Evolutionary conservation across 2,329 filamentous ascomycete genomes (phyloP).

Genomic region (Stemphylium vesicarium): DNA sequence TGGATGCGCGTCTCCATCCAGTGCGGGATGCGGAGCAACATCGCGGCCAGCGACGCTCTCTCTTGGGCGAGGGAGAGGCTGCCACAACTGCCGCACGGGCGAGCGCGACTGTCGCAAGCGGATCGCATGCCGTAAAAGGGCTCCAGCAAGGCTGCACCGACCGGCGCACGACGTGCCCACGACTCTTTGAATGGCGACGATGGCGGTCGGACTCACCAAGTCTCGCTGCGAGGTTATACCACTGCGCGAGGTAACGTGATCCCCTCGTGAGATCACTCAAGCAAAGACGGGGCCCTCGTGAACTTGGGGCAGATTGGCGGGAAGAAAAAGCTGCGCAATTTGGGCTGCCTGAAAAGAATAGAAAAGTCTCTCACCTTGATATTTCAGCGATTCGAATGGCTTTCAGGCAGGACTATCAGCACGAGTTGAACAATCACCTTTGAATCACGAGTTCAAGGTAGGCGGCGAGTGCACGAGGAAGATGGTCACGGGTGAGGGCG

Average conservation of each 20-base stretch:
- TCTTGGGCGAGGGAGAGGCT: constrained; percentile 9
- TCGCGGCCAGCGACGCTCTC: constrained; percentile 17
- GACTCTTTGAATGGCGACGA: not conserved
- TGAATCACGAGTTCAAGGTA: constrained; percentile 14
- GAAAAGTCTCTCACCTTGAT: constrained; percentile 5
- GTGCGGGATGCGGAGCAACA: constrained; percentile 32
- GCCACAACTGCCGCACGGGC: constrained; percentile 18
- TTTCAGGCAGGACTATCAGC: constrained; percentile 3
- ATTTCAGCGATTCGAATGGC: not conserved
- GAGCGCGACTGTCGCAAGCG: constrained; percentile 19
- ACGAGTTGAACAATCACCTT: constrained; percentile 4
- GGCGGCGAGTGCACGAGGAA: constrained; percentile 1
- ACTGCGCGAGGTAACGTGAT: constrained; percentile 3
- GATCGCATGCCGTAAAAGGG: constrained; percentile 10
- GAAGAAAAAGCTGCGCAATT: not conserved
- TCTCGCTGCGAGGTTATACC: constrained; percentile 4
- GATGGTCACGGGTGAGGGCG: constrained; percentile 13
- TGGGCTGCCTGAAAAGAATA: not conserved
- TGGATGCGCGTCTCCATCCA: constrained; percentile 34
- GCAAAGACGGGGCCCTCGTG: not conserved
- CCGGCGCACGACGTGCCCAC: not conserved
- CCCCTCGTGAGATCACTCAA: not conserved
- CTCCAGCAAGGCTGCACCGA: not conserved
- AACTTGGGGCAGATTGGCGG: constrained; percentile 8
- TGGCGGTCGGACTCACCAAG: constrained; percentile 10